Conservation (phyloP, 164 flowering plant species). For the Berberis vulgaris region DNA sequence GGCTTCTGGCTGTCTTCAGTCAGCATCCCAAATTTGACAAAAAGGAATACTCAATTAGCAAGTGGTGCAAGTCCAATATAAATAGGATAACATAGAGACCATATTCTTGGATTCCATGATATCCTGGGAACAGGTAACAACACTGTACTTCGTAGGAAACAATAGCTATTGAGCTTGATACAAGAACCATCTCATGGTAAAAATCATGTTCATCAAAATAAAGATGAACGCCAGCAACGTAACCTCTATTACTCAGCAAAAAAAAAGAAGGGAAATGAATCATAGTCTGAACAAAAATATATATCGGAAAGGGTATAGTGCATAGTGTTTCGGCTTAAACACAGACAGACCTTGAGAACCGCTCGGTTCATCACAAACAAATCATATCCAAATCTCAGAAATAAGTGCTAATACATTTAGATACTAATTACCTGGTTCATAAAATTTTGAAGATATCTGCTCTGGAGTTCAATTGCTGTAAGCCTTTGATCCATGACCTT, state of each 20-base stretch:
- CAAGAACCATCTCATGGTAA: not conserved
- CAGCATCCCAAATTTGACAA: slow-evolving; percentile 16
- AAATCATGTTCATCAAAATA: not conserved
- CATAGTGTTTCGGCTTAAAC: not conserved
- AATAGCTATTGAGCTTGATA: not conserved
- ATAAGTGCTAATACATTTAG: not conserved
- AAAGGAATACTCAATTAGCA: slow-evolving; percentile 6
- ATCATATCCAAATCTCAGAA: not conserved
- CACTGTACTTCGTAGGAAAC: not conserved
- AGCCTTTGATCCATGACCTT: slow-evolving; percentile 73
- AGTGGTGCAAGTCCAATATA: not conserved
- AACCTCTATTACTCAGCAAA: not conserved
- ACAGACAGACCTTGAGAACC: not conserved
- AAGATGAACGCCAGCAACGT: not conserved
- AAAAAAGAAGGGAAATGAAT: not conserved
- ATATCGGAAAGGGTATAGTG: not conserved
- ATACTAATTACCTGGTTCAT: slow-evolving; percentile 40
- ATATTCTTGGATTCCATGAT: not conserved
- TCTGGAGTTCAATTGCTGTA: slow-evolving; percentile 52
- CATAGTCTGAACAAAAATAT: not conserved
- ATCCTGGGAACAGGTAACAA: no score
- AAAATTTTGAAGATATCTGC: slow-evolving; percentile 40
- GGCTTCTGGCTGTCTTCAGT: slow-evolving; percentile 85
- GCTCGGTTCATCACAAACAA: not conserved
- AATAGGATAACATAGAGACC: not conserved